These are phyloP conservation scores for Platanthera zijinensis DNA, from an alignment of 106 monocot species.

Conservation along the genomic window DNA sequence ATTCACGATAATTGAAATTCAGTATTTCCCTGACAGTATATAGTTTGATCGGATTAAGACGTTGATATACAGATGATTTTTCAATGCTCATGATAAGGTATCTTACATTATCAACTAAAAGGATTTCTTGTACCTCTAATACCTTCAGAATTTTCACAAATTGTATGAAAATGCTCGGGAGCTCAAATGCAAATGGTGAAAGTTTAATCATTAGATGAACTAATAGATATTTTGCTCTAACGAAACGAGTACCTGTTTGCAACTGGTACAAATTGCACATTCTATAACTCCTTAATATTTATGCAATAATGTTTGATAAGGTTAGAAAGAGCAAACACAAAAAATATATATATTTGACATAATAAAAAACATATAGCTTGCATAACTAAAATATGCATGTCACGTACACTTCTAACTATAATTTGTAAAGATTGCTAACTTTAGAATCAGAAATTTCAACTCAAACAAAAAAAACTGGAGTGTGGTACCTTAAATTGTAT, in stretches of 20 bases:
- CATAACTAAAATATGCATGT: too few relatives aligned
- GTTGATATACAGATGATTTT: slow-evolving; percentile 83
- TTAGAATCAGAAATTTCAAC: too few relatives aligned
- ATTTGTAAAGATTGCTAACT: too few relatives aligned
- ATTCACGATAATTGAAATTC: slow-evolving; percentile 62
- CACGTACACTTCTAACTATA: too few relatives aligned
- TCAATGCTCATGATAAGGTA: slow-evolving; percentile 68
- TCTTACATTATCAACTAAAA: slow-evolving; percentile 58
- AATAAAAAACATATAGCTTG: too few relatives aligned
- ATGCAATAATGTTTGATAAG: slow-evolving; percentile 9
- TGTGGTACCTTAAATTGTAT: too few relatives aligned
- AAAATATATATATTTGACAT: background rate
- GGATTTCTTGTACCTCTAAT: slow-evolving; percentile 71
- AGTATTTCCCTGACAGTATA: slow-evolving; percentile 87
- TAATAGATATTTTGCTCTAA: slow-evolving; percentile 63
- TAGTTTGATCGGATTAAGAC: slow-evolving; percentile 91
- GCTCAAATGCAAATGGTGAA: slow-evolving; percentile 97
- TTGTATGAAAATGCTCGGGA: slow-evolving; percentile 67
- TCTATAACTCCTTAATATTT: slow-evolving; percentile 72
- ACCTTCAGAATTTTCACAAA: slow-evolving; percentile 86
- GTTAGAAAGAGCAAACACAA: background rate
- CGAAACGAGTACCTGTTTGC: slow-evolving; percentile 98
- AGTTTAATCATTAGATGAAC: slow-evolving; percentile 74
- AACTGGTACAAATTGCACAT: slow-evolving; percentile 80
- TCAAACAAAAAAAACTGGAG: too few relatives aligned